Conservation (phyloP, 139 green algal genomes). For the Chlamydomonas sp. region DNA sequence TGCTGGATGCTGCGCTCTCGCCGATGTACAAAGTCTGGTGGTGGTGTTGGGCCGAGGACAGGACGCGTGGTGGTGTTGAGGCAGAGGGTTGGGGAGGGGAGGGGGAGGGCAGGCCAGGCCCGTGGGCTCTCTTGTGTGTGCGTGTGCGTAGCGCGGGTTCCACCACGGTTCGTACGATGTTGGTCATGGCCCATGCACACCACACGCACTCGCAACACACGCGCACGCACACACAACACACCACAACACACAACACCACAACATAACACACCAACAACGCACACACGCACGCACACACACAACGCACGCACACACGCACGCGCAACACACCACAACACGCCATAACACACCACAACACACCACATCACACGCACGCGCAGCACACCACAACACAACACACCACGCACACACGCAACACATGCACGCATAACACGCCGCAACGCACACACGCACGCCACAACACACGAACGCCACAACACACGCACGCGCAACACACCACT, state of each 20-base stretch:
- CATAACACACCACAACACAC: too few species aligned
- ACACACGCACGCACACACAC: not conserved
- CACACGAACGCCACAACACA: not conserved
- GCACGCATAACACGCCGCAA: too few species aligned
- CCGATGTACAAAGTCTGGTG: too few species aligned
- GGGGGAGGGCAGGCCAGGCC: not conserved
- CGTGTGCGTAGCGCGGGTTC: not conserved
- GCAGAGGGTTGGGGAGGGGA: not conserved
- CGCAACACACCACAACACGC: not conserved
- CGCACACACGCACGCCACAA: too few species aligned
- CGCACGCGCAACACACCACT: not conserved
- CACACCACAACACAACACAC: too few species aligned
- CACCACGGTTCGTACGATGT: not conserved
- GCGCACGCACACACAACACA: too few species aligned
- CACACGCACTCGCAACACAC: not conserved
- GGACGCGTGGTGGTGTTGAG: too few species aligned
- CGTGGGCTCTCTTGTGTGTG: not conserved
- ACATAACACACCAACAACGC: not conserved
- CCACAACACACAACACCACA: too few species aligned
- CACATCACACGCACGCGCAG: too few species aligned
- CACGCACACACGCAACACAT: too few species aligned
- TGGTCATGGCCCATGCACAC: not conserved
- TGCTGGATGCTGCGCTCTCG: too few species aligned
- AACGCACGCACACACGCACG: not conserved
- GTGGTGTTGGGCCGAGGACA: too few species aligned